These are phyloP conservation scores for Funneliformis geosporum DNA, from an alignment of 192 early-diverging fungal species.

Conservation along the genomic window DNA sequence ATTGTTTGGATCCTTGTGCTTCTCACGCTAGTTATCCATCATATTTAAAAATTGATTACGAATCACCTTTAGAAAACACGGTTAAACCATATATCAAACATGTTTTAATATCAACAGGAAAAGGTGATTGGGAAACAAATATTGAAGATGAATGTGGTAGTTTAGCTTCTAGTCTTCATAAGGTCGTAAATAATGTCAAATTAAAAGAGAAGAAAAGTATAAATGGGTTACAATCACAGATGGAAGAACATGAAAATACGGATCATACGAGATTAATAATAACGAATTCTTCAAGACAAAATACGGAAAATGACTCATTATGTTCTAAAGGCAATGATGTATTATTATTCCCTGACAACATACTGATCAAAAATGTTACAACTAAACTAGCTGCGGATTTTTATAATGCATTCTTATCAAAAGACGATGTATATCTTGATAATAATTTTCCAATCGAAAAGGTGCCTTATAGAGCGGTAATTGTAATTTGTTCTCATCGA, in stretches of 20 bases:
- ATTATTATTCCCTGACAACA: slow-evolving; percentile 55
- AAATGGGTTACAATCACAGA: not conserved
- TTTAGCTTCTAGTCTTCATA: slow-evolving; percentile 45
- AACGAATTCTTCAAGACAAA: slow-evolving; percentile 43
- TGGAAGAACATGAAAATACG: slow-evolving; percentile 6
- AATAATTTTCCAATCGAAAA: slow-evolving; percentile 1
- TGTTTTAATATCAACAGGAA: slow-evolving; percentile 56
- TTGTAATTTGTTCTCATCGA: slow-evolving; percentile 58
- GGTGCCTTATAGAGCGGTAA: slow-evolving; percentile 43
- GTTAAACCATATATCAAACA: slow-evolving; percentile 58
- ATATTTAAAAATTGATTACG: slow-evolving; percentile 54
- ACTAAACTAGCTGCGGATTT: slow-evolving; percentile 44
- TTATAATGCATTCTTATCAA: slow-evolving; percentile 43
- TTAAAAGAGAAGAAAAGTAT: slow-evolving; percentile 22
- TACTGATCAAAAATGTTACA: slow-evolving; percentile 53
- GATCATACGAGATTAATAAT: slow-evolving; percentile 45
- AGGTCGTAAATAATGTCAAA: slow-evolving; percentile 35
- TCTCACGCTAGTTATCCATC: slow-evolving; percentile 49
- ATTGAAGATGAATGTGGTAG: slow-evolving; percentile 55
- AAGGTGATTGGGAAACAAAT: slow-evolving; percentile 48
- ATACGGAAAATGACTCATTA: slow-evolving; percentile 6
- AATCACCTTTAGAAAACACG: slow-evolving; percentile 45
- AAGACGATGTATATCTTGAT: not conserved
- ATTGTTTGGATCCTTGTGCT: slow-evolving; percentile 49
- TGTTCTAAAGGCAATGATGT: slow-evolving; percentile 35